phyloP scores from a whole-genome alignment of 129 eudicot genomes.

The Rutidosis leptorrhynchoides region DNA sequence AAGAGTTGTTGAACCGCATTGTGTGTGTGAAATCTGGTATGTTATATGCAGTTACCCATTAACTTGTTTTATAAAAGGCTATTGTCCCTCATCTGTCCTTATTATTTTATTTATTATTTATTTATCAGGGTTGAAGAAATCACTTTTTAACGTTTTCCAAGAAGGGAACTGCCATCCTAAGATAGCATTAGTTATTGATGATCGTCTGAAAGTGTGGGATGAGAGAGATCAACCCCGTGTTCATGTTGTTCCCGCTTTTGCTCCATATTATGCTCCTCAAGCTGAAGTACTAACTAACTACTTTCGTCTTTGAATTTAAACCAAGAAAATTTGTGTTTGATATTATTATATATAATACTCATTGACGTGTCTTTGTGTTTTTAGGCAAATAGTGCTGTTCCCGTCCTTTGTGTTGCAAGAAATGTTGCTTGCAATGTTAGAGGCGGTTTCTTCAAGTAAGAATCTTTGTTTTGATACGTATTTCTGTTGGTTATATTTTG shows the following conservation, averaged over 20 bases:
- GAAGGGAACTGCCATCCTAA: constrained; percentile 92
- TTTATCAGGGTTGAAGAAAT: constrained; percentile 71
- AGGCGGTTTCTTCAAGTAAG: constrained; percentile 99
- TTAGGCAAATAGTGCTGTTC: constrained; percentile 75
- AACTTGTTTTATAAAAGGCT: constrained; percentile 7
- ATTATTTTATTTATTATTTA: not conserved
- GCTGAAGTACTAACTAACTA: constrained; percentile 69
- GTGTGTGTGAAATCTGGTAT: constrained; percentile 96
- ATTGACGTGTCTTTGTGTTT: constrained; percentile 25
- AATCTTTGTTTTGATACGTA: constrained; percentile 10
- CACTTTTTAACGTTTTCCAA: constrained; percentile 86
- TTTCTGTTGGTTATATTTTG: no score
- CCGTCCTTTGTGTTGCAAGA: constrained; percentile 95
- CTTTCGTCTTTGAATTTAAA: constrained; percentile 1
- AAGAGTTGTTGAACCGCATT: constrained; percentile 69
- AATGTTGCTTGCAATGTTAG: constrained; percentile 98
- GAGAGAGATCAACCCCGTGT: constrained; percentile 99
- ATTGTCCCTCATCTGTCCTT: constrained; percentile 10
- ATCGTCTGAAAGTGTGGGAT: constrained; percentile 98
- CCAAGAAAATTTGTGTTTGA: not conserved
- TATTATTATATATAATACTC: constrained; percentile 26
- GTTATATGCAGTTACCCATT: not conserved
- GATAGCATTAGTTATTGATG: constrained; percentile 96
- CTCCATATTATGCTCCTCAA: constrained; percentile 98
- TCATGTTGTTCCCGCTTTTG: constrained; percentile 99